A percentile compares a stretch with the other conserved stretches of the same genome.
phyloP scores from a whole-genome alignment of 2,329 filamentous ascomycete genomes.

The Fonsecaea nubica region DNA sequence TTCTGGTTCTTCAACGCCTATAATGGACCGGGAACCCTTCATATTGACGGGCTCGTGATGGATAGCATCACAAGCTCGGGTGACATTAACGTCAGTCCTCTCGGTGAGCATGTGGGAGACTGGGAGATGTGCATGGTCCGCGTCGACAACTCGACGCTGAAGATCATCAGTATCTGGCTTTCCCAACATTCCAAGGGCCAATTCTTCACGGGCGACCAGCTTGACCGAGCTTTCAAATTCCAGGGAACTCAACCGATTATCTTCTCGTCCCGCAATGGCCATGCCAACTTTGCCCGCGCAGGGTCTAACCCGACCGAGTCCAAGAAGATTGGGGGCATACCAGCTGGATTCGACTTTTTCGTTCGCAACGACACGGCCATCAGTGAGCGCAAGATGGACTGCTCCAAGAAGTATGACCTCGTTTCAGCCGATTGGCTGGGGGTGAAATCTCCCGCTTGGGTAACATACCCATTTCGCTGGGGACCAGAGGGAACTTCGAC shows the following conservation, averaged over 20 bases:
- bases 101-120: slow-evolving; percentile 28
- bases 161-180: slow-evolving; percentile 25
- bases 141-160: slow-evolving; percentile 22
- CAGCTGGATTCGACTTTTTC: slow-evolving; percentile 26
- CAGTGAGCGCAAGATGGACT: slow-evolving; percentile 22
- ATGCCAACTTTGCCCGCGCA: slow-evolving; percentile 17
- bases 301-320: slow-evolving; percentile 24
- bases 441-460: slow-evolving; percentile 17
- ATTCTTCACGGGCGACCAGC: slow-evolving; percentile 21
- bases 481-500: slow-evolving; percentile 29
- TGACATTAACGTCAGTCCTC: slow-evolving; percentile 24
- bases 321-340: slow-evolving; percentile 27
- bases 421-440: slow-evolving; percentile 21
- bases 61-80: slow-evolving; percentile 25
- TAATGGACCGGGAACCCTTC: slow-evolving; percentile 26
- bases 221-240: slow-evolving; percentile 20
- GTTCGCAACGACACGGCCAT: slow-evolving; percentile 26
- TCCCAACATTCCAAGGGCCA: slow-evolving; percentile 25
- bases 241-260: slow-evolving; percentile 25
- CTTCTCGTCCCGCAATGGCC: slow-evolving; percentile 24
- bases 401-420: slow-evolving; percentile 27
- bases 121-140: slow-evolving; percentile 31
- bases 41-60: slow-evolving; percentile 25
- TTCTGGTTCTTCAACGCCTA: slow-evolving; percentile 33
- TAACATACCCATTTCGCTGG: slow-evolving; percentile 28